These are phyloP conservation scores for Globisporangium parvum DNA, from an alignment of 352 stramenopile genomes.

Conservation along the genomic window DNA sequence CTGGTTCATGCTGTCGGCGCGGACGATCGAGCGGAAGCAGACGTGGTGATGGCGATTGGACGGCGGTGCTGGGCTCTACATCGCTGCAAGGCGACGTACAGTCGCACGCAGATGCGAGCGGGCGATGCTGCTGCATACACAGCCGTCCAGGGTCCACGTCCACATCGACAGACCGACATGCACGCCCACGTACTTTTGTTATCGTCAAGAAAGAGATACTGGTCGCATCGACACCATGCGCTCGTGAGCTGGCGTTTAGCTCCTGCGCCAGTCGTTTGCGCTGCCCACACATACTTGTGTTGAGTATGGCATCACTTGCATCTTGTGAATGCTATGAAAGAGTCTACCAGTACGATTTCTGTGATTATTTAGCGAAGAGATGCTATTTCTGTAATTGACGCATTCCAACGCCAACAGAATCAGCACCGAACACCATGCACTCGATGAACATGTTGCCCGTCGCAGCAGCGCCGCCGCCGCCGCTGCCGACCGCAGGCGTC, in stretches of 20 bases:
- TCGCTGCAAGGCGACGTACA: not conserved
- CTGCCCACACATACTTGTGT: not conserved
- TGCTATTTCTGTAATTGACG: too few species aligned
- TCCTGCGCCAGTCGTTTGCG: not conserved
- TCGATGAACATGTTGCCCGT: not conserved
- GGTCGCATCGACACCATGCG: not conserved
- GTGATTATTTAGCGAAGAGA: too few species aligned
- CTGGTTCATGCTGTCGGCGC: not conserved
- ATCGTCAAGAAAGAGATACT: slow-evolving; percentile 87
- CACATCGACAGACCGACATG: too few species aligned
- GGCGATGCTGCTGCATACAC: too few species aligned
- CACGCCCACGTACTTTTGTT: slow-evolving; percentile 65
- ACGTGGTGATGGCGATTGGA: too few species aligned
- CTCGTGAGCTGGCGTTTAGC: not conserved
- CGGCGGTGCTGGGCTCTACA: not conserved
- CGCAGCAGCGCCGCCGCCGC: not conserved
- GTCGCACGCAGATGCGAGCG: too few species aligned
- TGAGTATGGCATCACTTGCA: not conserved
- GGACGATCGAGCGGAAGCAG: too few species aligned
- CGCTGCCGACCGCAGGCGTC: slow-evolving; percentile 2
- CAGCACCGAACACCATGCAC: too few species aligned
- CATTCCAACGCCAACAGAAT: too few species aligned
- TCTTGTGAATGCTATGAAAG: too few species aligned
- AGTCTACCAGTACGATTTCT: too few species aligned
- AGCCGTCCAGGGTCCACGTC: too few species aligned